Evolutionary conservation across 495 filamentous ascomycete genomes (phyloP), one percentile per base, ranked within the genome.

Genomic region (Hypoxylon fuscum): DNA sequence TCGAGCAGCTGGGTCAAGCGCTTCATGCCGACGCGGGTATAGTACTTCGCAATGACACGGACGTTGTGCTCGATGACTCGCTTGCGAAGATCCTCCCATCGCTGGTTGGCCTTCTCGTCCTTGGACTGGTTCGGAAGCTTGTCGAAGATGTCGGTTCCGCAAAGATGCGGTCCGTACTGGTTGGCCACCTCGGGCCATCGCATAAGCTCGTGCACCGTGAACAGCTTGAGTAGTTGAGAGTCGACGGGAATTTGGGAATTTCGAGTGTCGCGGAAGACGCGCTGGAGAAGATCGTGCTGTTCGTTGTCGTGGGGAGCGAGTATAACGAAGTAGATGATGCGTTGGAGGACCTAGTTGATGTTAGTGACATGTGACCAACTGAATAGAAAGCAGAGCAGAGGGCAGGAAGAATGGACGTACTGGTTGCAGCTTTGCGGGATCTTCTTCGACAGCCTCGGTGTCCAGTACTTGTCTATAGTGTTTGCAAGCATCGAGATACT

Each of bases 31-130:
- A 98, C 96, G 62, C 95, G 91, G 6, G 96, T 98, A 81, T 98
- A 98, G 83, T 98, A 98, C 72, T 96, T 96, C 69, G 96, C 95
- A 9, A 98, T 85, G 6, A 98, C 95, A 35, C 95, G 90, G 38
- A 98, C 95, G 68, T 98, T 98, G 78, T 98, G 95, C 79, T 98
- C 95, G 69, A 98, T 98, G 52, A 98, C 95, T 27, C 95, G 92
- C 81, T 96, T 96, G 57, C 95, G 91, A 59, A 98, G 82, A 69
- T 97, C 96, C 73, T 92, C 84, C 92, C 91, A 98, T 72, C 95
- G 83, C 66, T 83, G 83, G 76, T 89, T 76, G 10, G 92, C 88
- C 76, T 96, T 89, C 55, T 87, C 82, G 58, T 96, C 92, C 12
- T 72, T 71, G 8, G 85, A 83, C 66, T 88, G 82, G 58, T 82